Evolutionary conservation across 306 rosid genomes (phyloP).

Genomic region (Lathyrus tuberosus): DNA sequence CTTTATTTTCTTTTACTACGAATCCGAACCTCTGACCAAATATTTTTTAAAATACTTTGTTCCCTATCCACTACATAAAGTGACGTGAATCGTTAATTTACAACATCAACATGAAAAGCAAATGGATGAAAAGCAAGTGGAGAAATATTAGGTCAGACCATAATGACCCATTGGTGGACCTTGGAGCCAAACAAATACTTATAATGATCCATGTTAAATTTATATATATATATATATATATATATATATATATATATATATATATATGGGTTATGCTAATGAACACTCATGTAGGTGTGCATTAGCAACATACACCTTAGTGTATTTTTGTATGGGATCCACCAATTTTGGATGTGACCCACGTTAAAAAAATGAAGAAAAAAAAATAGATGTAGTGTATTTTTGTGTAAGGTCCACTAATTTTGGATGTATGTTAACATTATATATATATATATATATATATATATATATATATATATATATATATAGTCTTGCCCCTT

Average conservation of each 20-base stretch:
- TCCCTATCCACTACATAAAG: not conserved
- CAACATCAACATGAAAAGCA: constrained; percentile 1
- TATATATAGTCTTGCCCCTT: constrained; percentile 5
- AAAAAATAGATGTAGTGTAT: no score
- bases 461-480: no score
- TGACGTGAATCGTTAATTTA: not conserved
- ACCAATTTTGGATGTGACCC: no score
- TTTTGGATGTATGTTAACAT: no score
- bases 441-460: no score
- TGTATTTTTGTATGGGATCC: no score
- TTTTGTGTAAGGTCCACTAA: no score
- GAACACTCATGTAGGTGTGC: no score
- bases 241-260: no score
- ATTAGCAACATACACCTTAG: no score
- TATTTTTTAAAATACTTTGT: not conserved
- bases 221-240: not conserved
- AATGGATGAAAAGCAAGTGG: not conserved
- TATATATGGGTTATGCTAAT: no score
- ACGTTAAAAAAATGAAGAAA: no score
- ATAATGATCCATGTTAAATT: not conserved
- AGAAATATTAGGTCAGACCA: not conserved
- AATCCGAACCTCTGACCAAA: constrained; percentile 9
- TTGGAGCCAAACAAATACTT: constrained; percentile 15
- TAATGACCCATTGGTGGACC: constrained; percentile 12
- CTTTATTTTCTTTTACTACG: not conserved